A percentile compares a stretch with the other conserved stretches of the same genome.
These are phyloP conservation scores for Mortierella sp. DNA, from an alignment of 371 early-diverging fungal species.

Conservation along the genomic window DNA sequence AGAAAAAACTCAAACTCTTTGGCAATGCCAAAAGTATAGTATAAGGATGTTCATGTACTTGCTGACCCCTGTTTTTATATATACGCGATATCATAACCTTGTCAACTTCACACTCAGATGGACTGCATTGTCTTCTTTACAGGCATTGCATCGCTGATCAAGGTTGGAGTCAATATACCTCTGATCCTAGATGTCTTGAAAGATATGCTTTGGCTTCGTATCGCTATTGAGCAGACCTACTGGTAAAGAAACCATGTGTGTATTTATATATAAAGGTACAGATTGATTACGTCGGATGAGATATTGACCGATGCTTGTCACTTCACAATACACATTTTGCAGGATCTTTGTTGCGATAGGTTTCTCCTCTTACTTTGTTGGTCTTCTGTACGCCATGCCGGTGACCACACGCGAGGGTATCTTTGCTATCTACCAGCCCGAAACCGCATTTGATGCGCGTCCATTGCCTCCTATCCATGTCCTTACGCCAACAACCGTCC, in stretches of 20 bases:
- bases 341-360: conserved; percentile 51
- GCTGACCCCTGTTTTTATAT: no score
- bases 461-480: conserved; percentile 49
- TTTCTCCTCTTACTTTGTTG: conserved; percentile 53
- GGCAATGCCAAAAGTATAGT: background rate
- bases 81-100: no score
- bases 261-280: no score
- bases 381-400: conserved; percentile 53
- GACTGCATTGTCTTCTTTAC: conserved; percentile 51
- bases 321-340: no score
- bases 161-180: conserved; percentile 32
- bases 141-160: conserved; percentile 29
- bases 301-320: no score
- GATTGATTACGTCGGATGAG: no score
- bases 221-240: conserved; percentile 41
- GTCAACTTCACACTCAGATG: conserved; percentile 25
- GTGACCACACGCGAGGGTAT: conserved; percentile 40
- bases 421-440: conserved; percentile 53
- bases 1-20: background rate
- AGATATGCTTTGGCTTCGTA: conserved; percentile 47
- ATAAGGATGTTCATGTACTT: no score
- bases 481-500: conserved; percentile 41
- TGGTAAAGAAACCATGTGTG: conserved; percentile 39
- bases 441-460: conserved; percentile 17
- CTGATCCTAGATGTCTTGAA: conserved; percentile 37